Conservation (phyloP, 1,284 basidiomycete genomes). For the Hemileia vastatrix region DNA sequence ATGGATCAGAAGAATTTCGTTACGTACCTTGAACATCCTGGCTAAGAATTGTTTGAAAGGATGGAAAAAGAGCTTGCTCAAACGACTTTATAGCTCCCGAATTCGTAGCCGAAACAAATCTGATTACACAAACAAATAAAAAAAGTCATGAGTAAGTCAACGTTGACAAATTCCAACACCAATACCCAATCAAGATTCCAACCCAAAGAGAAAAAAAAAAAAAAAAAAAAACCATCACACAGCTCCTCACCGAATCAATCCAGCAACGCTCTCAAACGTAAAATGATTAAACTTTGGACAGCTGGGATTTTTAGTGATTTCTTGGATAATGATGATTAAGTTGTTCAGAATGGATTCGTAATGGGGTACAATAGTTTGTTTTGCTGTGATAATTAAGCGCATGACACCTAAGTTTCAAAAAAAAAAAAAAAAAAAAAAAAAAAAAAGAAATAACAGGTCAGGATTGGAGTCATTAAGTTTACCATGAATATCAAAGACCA, state of each 20-base stretch:
- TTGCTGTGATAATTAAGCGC: slow-evolving; percentile 82
- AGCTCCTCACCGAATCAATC: slow-evolving; percentile 61
- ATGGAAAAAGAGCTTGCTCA: slow-evolving; percentile 64
- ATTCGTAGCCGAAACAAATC: slow-evolving; percentile 67
- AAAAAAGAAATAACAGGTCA: no score
- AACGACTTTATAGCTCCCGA: slow-evolving; percentile 62
- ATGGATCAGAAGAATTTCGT: neutral
- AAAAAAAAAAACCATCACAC: no score
- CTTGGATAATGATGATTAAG: slow-evolving; percentile 69
- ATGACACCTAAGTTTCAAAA: slow-evolving; percentile 50
- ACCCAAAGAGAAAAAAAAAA: neutral
- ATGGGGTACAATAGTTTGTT: slow-evolving; percentile 61
- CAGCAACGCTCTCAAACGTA: slow-evolving; percentile 89
- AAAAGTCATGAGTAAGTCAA: no score
- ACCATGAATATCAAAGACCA: no score
- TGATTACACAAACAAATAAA: slow-evolving; percentile 36
- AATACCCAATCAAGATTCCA: neutral
- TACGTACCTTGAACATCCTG: slow-evolving; percentile 78
- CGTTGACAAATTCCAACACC: neutral
- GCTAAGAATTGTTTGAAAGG: slow-evolving; percentile 77
- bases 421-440: neutral
- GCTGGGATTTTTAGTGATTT: slow-evolving; percentile 88
- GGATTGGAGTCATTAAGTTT: no score
- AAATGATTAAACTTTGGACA: slow-evolving; percentile 98
- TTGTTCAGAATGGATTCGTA: slow-evolving; percentile 62